phyloP scores from a whole-genome alignment of 306 rosid genomes.

The Fagus crenata region DNA sequence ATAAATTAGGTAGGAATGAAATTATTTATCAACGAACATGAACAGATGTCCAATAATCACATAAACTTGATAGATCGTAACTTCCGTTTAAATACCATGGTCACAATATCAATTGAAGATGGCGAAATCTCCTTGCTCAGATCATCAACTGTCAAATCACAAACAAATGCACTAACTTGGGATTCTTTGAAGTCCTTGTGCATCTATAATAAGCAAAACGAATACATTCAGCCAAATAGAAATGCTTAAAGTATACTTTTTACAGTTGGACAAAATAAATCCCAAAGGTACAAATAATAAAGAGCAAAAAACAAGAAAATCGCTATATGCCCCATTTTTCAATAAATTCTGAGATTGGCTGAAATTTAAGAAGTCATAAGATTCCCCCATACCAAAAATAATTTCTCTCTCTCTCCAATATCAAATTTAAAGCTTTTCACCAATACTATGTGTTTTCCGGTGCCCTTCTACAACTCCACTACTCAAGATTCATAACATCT shows the following conservation, averaged over 20 bases:
- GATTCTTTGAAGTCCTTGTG: constrained; percentile 78
- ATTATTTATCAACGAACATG: constrained; percentile 16
- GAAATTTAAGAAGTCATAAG: no score
- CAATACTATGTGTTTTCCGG: background rate
- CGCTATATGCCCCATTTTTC: background rate
- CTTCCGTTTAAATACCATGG: constrained; percentile 65
- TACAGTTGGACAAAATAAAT: background rate
- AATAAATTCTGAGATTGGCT: background rate
- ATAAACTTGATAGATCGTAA: constrained; percentile 23
- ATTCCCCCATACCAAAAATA: no score
- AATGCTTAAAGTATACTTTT: background rate
- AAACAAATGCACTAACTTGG: constrained; percentile 70
- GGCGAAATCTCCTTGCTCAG: constrained; percentile 65
- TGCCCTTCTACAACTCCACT: background rate
- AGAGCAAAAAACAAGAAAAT: background rate
- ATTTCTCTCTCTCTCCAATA: background rate
- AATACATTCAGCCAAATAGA: constrained; percentile 11
- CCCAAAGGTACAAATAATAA: background rate
- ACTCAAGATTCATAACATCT: background rate
- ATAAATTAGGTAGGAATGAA: constrained; percentile 18
- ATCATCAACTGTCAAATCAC: constrained; percentile 85
- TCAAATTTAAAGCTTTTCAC: background rate
- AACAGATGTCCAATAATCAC: constrained; percentile 9
- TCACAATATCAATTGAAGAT: constrained; percentile 74
- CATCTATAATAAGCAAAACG: constrained; percentile 45